Evolutionary conservation across 2,329 filamentous ascomycete genomes (phyloP).

Genomic region (Chrysosphaeria jannelii): DNA sequence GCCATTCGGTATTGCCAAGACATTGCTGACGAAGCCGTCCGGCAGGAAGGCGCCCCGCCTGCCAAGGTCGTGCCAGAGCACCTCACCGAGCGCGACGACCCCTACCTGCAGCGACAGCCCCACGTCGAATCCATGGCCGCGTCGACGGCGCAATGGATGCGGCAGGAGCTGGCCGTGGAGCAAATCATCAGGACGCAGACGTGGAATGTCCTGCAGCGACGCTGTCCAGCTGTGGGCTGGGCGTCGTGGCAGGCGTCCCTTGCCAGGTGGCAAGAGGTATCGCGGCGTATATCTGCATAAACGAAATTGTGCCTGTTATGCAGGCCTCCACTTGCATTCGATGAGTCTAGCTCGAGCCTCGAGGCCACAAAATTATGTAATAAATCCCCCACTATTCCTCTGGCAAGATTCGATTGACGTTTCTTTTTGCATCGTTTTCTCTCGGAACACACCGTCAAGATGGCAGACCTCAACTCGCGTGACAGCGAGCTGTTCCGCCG

Average conservation of each 20-base stretch:
- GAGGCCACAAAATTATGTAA: no score
- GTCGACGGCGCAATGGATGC: slow-evolving; percentile 37
- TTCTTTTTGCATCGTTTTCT: no score
- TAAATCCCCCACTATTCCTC: no score
- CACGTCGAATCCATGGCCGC: slow-evolving; percentile 61
- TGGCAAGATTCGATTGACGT: no score
- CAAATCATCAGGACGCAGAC: slow-evolving; percentile 52
- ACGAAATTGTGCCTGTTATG: no score
- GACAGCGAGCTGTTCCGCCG: slow-evolving; percentile 84
- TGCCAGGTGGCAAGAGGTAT: no score
- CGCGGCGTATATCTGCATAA: no score
- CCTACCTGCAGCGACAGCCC: slow-evolving; percentile 52
- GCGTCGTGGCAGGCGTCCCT: no score
- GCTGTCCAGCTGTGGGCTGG: no score
- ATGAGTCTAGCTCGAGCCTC: no score
- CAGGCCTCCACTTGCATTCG: no score
- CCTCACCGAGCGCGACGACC: slow-evolving; percentile 71
- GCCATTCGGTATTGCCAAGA: slow-evolving; percentile 70
- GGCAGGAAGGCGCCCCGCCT: slow-evolving; percentile 19
- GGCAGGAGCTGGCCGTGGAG: slow-evolving; percentile 50
- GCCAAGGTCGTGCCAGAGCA: slow-evolving; percentile 12
- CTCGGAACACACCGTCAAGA: no score
- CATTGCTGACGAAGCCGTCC: slow-evolving; percentile 23
- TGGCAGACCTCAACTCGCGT: slow-evolving; percentile 63
- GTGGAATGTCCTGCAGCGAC: slow-evolving; percentile 48